phyloP scores from a whole-genome alignment of 78 protist genomes.

The Creolimax fragrantissima region DNA sequence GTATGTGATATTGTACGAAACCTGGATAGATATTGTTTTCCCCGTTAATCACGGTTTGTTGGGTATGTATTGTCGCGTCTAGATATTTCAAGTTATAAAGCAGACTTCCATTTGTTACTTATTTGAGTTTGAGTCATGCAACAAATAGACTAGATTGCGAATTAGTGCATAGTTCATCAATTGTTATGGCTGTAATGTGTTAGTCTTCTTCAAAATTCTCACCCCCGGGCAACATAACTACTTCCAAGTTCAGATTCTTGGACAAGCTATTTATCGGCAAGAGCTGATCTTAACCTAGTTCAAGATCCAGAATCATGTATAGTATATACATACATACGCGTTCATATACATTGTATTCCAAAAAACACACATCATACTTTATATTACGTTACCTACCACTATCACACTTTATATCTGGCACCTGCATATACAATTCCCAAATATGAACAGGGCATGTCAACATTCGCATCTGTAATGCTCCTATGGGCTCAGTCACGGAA shows the following conservation, averaged over 20 bases:
- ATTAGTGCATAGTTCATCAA: neutral
- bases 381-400: too few species aligned
- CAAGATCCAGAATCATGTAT: too few species aligned
- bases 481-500: neutral
- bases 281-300: too few species aligned
- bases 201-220: too few species aligned
- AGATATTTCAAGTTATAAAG: neutral
- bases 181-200: too few species aligned
- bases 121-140: neutral
- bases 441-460: slow-evolving; percentile 14
- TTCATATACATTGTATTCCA: too few species aligned
- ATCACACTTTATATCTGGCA: too few species aligned
- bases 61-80: neutral
- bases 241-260: too few species aligned
- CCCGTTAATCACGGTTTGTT: neutral
- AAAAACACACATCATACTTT: too few species aligned
- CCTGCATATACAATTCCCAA: neutral
- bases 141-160: neutral
- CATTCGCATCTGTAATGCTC: neutral
- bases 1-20: slow-evolving; percentile 19
- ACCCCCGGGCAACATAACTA: too few species aligned
- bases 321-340: too few species aligned
- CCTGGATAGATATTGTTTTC: neutral
- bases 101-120: neutral
- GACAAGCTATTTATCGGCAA: too few species aligned